These are phyloP conservation scores for Termitomyces eurrhizus DNA, from an alignment of 768 basidiomycete genomes.

Conservation along the genomic window DNA sequence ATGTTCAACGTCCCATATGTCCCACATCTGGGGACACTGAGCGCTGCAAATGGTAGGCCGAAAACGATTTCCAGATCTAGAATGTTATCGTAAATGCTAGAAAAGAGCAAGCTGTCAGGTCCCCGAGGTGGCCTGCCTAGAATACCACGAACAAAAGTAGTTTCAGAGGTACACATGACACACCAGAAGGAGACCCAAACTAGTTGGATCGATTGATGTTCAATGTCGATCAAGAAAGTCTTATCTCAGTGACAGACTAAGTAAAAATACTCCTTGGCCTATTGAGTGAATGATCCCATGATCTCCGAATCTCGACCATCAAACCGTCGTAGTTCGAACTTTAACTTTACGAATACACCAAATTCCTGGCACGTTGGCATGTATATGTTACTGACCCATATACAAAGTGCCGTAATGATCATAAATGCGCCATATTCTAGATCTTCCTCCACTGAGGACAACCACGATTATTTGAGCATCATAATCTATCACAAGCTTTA, in stretches of 20 bases:
- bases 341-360: neutral
- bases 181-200: neutral
- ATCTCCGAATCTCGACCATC: neutral
- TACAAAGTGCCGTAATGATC: neutral
- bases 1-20: neutral
- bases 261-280: neutral
- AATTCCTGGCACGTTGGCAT: neutral
- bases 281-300: neutral
- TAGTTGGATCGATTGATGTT: neutral
- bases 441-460: too few relatives aligned
- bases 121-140: neutral
- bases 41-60: neutral
- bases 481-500: neutral
- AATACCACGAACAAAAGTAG: neutral
- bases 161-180: neutral
- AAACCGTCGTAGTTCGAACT: neutral
- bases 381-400: neutral
- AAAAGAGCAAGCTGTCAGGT: neutral
- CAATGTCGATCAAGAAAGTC: slow-evolving; percentile 2
- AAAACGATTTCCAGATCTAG: neutral
- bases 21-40: neutral
- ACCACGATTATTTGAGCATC: neutral
- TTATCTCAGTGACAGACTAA: neutral
- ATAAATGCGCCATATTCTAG: neutral
- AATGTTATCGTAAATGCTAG: neutral